Evolutionary conservation across 2,329 filamentous ascomycete species (phyloP).

Genomic region (Aspergillus felis): DNA sequence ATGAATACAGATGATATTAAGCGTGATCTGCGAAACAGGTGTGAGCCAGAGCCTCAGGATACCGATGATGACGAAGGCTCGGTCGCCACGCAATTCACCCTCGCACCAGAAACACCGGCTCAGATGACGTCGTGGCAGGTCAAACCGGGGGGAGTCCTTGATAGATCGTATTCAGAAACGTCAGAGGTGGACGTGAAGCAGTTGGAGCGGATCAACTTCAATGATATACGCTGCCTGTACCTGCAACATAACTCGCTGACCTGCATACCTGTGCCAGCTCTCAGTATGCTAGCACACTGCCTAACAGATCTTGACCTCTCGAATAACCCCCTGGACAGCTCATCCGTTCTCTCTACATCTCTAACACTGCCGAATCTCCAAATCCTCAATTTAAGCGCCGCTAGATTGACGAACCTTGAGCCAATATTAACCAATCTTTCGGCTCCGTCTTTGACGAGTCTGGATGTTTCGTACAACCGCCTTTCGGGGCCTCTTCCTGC

Average conservation of each 20-base stretch:
- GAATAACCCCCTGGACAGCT: slow-evolving; percentile 66
- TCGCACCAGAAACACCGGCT: slow-evolving; percentile 42
- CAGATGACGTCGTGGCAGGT: slow-evolving; percentile 32
- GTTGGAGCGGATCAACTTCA: slow-evolving; percentile 42
- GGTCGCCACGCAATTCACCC: slow-evolving; percentile 39
- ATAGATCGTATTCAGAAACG: slow-evolving; percentile 65
- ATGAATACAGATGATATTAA: slow-evolving; percentile 81
- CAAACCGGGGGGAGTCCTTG: slow-evolving; percentile 51
- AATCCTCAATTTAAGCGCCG: slow-evolving; percentile 71
- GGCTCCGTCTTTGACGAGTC: slow-evolving; percentile 70
- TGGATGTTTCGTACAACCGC: slow-evolving; percentile 82
- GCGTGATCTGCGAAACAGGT: slow-evolving; percentile 61
- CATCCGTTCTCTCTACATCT: slow-evolving; percentile 61
- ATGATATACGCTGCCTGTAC: slow-evolving; percentile 56
- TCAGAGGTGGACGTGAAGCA: slow-evolving; percentile 50
- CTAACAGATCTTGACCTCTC: slow-evolving; percentile 70
- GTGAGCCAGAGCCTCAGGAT: slow-evolving; percentile 49
- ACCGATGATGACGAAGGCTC: slow-evolving; percentile 38
- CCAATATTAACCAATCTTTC: slow-evolving; percentile 63
- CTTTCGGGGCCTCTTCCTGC: slow-evolving; percentile 63
- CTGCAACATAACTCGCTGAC: slow-evolving; percentile 75
- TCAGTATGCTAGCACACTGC: slow-evolving; percentile 67
- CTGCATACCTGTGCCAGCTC: slow-evolving; percentile 60
- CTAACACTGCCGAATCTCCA: slow-evolving; percentile 69
- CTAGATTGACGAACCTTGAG: slow-evolving; percentile 67